phyloP scores from a whole-genome alignment of 1,139 yeast genomes.

The Yueomyces sp. region DNA sequence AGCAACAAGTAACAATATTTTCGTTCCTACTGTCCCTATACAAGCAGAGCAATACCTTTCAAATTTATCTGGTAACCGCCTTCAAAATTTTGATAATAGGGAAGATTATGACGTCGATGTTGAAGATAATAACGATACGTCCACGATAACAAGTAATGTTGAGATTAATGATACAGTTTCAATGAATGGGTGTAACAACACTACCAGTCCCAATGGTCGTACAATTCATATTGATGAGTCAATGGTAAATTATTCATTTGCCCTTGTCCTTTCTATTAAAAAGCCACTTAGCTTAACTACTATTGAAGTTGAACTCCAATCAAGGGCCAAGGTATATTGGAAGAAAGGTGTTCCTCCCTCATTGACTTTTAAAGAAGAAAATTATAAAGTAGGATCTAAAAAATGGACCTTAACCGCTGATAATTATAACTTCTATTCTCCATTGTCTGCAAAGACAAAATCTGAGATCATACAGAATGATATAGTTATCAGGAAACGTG shows the following conservation, averaged over 20 bases:
- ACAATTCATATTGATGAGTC: not conserved
- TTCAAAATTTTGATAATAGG: conserved; percentile 1
- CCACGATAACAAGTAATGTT: not conserved
- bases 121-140: not conserved
- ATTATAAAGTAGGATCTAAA: conserved; percentile 32
- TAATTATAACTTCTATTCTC: conserved; percentile 36
- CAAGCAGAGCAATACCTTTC: conserved; percentile 22
- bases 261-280: conserved; percentile 15
- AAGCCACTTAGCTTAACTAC: conserved; percentile 15
- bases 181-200: not conserved
- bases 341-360: conserved; percentile 38
- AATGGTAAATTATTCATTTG: conserved; percentile 16
- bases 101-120: not conserved
- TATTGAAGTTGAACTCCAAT: conserved; percentile 19
- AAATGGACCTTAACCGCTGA: conserved; percentile 33
- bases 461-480: conserved; percentile 9
- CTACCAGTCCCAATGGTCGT: not conserved
- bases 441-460: conserved; percentile 7
- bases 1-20: conserved; percentile 21
- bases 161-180: not conserved
- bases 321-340: conserved; percentile 33
- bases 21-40: conserved; percentile 21
- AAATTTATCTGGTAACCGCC: conserved; percentile 15
- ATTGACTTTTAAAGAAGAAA: conserved; percentile 27
- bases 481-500: conserved; percentile 4